Evolutionary conservation across 2,329 filamentous ascomycete species (phyloP).

Genomic region (Alternaria postmessia): DNA sequence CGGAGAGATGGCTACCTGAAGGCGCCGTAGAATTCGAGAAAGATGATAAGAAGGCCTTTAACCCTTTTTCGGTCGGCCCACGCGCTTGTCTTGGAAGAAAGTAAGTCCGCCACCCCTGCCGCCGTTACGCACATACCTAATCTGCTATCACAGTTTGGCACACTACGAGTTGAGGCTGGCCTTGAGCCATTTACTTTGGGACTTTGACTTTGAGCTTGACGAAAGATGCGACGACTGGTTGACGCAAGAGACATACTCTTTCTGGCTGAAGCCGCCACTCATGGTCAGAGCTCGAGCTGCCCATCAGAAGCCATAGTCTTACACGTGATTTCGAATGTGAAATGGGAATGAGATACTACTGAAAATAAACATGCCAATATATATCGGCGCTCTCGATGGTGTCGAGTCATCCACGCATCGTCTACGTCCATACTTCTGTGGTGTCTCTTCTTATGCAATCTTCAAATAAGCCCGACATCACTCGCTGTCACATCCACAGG

Average conservation of each 20-base stretch:
- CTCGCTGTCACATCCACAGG: neutral
- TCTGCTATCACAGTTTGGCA: neutral
- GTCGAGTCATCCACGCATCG: too few relatives aligned
- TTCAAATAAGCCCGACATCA: neutral
- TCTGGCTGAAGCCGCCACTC: conserved; percentile 10
- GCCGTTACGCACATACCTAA: neutral
- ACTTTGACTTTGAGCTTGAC: conserved; percentile 5
- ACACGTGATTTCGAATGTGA: neutral
- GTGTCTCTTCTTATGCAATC: neutral
- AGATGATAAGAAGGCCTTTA: conserved; percentile 12
- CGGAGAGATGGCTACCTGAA: conserved; percentile 7
- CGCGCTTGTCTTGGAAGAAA: conserved; percentile 13
- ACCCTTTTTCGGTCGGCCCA: conserved; percentile 6
- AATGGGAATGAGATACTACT: neutral
- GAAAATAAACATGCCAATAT: neutral
- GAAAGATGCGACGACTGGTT: conserved; percentile 3
- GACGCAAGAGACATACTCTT: conserved; percentile 6
- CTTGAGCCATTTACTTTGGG: conserved; percentile 4
- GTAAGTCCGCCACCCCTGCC: neutral
- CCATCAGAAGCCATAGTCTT: neutral
- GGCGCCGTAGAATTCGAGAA: conserved; percentile 2
- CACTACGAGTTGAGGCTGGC: conserved; percentile 7
- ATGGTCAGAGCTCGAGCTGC: conserved; percentile 2
- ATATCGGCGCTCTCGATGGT: neutral
- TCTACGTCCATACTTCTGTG: neutral